phyloP scores from a whole-genome alignment of 345 rosid genomes.

The sweet orange (Citrus sinensis) region DNA sequence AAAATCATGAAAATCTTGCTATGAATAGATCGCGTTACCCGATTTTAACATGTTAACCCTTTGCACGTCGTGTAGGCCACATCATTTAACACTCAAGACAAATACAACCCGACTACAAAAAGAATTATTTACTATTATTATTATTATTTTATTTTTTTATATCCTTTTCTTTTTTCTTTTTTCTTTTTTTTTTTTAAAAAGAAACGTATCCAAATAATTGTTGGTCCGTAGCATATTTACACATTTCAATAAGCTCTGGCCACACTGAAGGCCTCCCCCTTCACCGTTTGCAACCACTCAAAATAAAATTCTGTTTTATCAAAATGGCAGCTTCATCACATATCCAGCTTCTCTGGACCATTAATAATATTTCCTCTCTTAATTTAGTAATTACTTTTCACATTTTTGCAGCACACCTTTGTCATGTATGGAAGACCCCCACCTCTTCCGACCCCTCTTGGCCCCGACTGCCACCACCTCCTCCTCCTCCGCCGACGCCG shows the following conservation, averaged over 20 bases:
- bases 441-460: conserved; percentile 33
- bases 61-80: no score
- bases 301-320: background rate
- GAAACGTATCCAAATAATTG: background rate
- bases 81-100: background rate
- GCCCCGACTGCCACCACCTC: conserved; percentile 2
- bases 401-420: background rate
- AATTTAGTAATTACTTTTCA: no score
- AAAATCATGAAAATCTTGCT: background rate
- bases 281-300: background rate
- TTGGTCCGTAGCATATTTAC: background rate
- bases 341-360: background rate
- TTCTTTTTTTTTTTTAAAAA: no score
- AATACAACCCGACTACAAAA: background rate
- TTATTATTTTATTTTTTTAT: background rate
- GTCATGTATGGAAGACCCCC: conserved; percentile 27
- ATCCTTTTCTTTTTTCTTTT: no score
- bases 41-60: background rate
- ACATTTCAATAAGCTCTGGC: background rate
- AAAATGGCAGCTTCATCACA: background rate
- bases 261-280: background rate
- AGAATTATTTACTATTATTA: no score
- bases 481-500: background rate
- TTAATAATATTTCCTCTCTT: background rate
- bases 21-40: background rate